Base-by-base conservation (phyloP, 768 basidiomycete species). In the Leccinum subgranulosum region DNA sequence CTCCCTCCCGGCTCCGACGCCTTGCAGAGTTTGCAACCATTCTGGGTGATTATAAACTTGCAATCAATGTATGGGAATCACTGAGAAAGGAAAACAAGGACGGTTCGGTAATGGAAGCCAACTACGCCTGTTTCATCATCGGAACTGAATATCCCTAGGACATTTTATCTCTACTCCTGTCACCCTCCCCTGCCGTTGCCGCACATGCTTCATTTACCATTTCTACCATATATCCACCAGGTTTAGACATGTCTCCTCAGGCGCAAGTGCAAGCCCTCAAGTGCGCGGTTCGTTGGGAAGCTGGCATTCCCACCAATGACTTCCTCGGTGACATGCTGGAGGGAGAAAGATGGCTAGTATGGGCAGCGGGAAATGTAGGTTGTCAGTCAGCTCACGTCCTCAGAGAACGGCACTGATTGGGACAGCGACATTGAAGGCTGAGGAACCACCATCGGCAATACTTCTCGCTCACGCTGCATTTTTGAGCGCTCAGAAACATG, bases 1-100 rank as follows among this genome's bases (percentile, higher is more conserved):
- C 82, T 7, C 84, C 84, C 7, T 79, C 86, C 5, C 91, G 88
- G 64, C 85, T 88, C 61, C 81, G 94, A 47, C 85, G 96, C n/a
- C 77, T 98, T 4, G 97, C 94, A 10, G 97, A 99, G 71, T 95
- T 98, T 74, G 87, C 93, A 9, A 97, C 97, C 19, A 84, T 95
- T 57, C 74, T 98, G 3, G 90, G 94, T 3, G 97, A 99, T 72
- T 85, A 86, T 70, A 93, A 91, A 64, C 79, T 95, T 31, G 96
- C 95, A 0, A 77, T 82, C 3, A 74, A 75, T 8, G 84, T 94
- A 3, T 98, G 95, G 90, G 97, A 98, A 68, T 77, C 86, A 4
- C 69, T 94, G 33, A 79, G 92, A 50, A 94, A 94, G 69, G 95
- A 98, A 58, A 83, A 83, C 45, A 94, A 91, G 67, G 86, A 87